Base-by-base conservation (phyloP, 345 rosid species). In the Euphorbia tirucalli region DNA sequence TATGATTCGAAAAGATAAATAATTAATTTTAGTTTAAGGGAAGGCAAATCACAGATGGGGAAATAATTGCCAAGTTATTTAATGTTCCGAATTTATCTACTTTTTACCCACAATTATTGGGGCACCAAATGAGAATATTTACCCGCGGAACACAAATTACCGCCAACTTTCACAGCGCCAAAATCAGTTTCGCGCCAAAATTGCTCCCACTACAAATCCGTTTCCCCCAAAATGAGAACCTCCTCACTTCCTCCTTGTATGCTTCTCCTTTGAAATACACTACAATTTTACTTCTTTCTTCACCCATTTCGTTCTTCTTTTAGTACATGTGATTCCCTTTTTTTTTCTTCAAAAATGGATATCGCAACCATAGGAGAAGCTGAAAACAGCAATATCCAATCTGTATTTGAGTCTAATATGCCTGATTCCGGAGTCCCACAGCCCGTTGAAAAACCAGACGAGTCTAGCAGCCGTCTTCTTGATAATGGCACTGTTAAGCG, bases 151-250 rank as follows among this genome's bases (percentile, higher is more conserved):
- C 3, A 54, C n/a, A 54, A 54, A 6, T 1, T 57, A 57, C 31
- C 61, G 61, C 61, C 31, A 57, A 57, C 31, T 57, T 57, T 57
- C 27, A 57, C 61, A 57, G 61, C 62, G 62, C n/a, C 37, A 58
- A 27, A 28, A 28, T 7, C 9, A 15, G 0, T 60, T 31, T 60
- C 11, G 65, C 65, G 65, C 65, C 65, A 60, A 60, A 60, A 30
- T 28, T 7, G n/a, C 9, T 7, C 24, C 65, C 60, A 55, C n/a
- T 21, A 55, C 5, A 55, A 55, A 55, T 11, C 60, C 60, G 2
- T n/a, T 21, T n/a, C n/a, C 28, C 60, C 28, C 0, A 19, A 55
- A 19, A 15, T 8, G 2, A 21, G 25, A 2, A 55, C 15, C 54
- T 49, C 54, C 54, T 49, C 54, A 14, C n/a, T 49, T 3, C 54